Conservation (phyloP, 768 basidiomycete species). For the Lactarius pseudohatsudake region DNA sequence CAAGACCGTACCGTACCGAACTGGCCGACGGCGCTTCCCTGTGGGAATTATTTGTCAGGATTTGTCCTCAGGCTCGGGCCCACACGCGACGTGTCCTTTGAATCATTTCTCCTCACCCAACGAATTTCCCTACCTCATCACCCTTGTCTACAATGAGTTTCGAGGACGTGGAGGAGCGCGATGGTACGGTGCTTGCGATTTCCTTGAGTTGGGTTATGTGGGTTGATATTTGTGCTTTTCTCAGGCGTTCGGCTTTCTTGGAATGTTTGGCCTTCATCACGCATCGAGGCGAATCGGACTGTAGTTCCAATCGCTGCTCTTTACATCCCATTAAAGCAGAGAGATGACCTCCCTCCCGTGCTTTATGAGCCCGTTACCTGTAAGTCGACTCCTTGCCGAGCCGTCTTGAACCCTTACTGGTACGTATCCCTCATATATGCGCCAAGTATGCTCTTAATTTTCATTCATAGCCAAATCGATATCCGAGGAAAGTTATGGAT, state of each 20-base stretch:
- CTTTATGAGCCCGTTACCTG: constrained; percentile 98
- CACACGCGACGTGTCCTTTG: constrained; percentile 27
- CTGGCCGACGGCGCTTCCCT: too few relatives aligned
- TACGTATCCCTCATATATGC: constrained; percentile 39
- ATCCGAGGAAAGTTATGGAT: constrained; percentile 99
- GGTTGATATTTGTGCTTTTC: constrained; percentile 6
- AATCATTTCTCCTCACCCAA: constrained; percentile 6
- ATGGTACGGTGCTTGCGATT: constrained; percentile 55
- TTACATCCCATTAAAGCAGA: constrained; percentile 91
- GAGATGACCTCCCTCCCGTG: constrained; percentile 93
- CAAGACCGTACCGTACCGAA: too few relatives aligned
- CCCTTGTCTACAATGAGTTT: constrained; percentile 54
- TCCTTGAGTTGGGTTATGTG: not conserved
- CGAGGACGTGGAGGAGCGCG: constrained; percentile 96
- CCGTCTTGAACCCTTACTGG: constrained; percentile 98
- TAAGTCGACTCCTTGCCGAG: constrained; percentile 90
- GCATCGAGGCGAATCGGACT: constrained; percentile 96
- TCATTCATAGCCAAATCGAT: constrained; percentile 82
- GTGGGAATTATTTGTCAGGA: constrained; percentile 16
- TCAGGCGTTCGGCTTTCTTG: constrained; percentile 92
- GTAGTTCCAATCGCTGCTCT: constrained; percentile 98
- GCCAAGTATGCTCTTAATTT: constrained; percentile 16
- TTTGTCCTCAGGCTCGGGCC: not conserved
- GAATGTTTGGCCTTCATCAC: constrained; percentile 98
- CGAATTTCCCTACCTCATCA: not conserved